Conservation (phyloP, 2,329 filamentous ascomycete species). For the Colletotrichum sp. region DNA sequence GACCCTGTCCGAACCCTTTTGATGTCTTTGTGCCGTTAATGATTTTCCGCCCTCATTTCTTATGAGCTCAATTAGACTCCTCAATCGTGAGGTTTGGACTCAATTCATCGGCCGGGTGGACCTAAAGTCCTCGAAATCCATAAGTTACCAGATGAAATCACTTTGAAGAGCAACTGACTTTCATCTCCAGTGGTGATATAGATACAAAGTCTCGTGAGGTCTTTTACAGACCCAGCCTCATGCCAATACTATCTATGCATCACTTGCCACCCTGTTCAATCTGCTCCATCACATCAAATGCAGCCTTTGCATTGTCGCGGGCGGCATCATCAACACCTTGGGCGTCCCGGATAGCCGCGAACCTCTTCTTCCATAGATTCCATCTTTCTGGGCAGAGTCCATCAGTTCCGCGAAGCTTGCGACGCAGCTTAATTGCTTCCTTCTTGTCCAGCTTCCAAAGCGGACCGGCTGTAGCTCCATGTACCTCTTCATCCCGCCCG, state of each 20-base stretch:
- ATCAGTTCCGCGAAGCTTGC: background rate
- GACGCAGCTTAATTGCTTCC: background rate
- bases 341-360: background rate
- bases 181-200: background rate
- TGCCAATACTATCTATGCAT: background rate
- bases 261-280: background rate
- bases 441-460: background rate
- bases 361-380: background rate
- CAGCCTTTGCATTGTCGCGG: background rate
- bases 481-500: background rate
- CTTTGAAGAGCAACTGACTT: background rate
- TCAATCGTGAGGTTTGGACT: background rate
- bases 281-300: background rate
- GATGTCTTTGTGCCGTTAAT: background rate
- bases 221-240: background rate
- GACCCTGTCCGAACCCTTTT: background rate
- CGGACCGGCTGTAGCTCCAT: background rate
- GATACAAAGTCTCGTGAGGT: background rate
- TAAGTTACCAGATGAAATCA: fast-evolving
- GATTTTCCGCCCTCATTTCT: background rate
- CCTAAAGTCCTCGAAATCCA: background rate
- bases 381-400: background rate
- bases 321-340: background rate
- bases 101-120: too few species aligned
- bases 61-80: background rate